Percentiles rank a stretch among this genome's conserved stretches.
Evolutionary conservation across 1,139 yeast genomes (phyloP).

Genomic region (Suhomyces wounanorum): DNA sequence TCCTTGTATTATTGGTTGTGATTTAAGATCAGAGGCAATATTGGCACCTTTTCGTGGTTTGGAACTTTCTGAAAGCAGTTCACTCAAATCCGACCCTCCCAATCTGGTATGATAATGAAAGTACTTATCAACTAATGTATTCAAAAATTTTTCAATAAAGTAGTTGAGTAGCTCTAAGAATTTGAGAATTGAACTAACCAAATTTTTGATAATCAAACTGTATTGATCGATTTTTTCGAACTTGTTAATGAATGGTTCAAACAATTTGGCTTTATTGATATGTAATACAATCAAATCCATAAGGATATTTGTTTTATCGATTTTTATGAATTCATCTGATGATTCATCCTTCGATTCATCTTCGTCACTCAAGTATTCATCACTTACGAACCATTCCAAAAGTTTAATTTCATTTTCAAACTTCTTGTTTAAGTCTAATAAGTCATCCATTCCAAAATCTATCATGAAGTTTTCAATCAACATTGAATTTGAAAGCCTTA

Average conservation of each 20-base stretch:
- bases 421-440: slow-evolving; percentile 39
- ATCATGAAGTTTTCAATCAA: slow-evolving; percentile 55
- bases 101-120: slow-evolving; percentile 11
- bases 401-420: slow-evolving; percentile 45
- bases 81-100: slow-evolving; percentile 3
- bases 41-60: background rate
- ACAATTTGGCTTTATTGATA: slow-evolving; percentile 52
- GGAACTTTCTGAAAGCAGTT: background rate
- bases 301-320: slow-evolving; percentile 40
- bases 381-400: slow-evolving; percentile 28
- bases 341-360: slow-evolving; percentile 3
- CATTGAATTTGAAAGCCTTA: slow-evolving; percentile 51
- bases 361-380: slow-evolving; percentile 19
- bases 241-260: slow-evolving; percentile 51
- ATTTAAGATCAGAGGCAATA: background rate
- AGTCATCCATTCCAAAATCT: slow-evolving; percentile 42
- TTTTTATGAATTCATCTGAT: slow-evolving; percentile 12
- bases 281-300: slow-evolving; percentile 49
- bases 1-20: background rate
- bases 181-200: slow-evolving; percentile 39
- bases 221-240: slow-evolving; percentile 35
- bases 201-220: slow-evolving; percentile 30
- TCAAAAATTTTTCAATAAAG: slow-evolving; percentile 28
- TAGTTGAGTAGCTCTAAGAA: slow-evolving; percentile 38
- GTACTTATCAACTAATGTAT: slow-evolving; percentile 22